These are phyloP conservation scores for Oldenlandia corymbosa DNA, from an alignment of 257 asterid species.

Conservation along the genomic window DNA sequence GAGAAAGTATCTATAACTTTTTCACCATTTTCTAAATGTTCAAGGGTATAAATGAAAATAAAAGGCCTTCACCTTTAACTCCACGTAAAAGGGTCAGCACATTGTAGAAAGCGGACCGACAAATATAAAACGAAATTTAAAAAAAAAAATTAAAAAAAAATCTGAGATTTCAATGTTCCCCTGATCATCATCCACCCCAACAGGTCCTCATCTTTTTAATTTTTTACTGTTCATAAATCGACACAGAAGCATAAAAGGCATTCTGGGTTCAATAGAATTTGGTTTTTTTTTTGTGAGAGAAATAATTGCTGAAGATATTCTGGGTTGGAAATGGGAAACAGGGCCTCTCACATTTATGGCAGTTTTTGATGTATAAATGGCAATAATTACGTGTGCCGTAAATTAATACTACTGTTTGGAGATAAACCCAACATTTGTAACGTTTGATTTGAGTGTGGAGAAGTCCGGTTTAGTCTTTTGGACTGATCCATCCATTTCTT, in stretches of 20 bases:
- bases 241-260: too few species aligned
- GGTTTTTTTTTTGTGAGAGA: neutral
- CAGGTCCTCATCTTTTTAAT: neutral
- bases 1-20: neutral
- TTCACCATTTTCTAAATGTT: neutral
- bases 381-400: neutral
- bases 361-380: neutral
- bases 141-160: too few species aligned
- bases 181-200: neutral
- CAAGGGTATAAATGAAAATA: neutral
- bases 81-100: neutral
- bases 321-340: slow-evolving; percentile 10
- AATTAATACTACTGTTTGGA: neutral
- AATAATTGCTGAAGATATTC: neutral
- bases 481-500: slow-evolving; percentile 8
- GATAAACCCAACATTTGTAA: neutral
- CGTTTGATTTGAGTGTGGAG: slow-evolving; percentile 7
- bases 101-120: neutral
- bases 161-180: slow-evolving; percentile 14
- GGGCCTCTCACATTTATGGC: neutral
- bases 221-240: neutral
- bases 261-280: neutral
- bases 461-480: slow-evolving; percentile 3
- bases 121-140: neutral
- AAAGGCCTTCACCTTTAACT: neutral